Evolutionary conservation across 2,329 filamentous ascomycete species (phyloP), one percentile per base, ranked within the genome.

Genomic region (Cercospora sp.): DNA sequence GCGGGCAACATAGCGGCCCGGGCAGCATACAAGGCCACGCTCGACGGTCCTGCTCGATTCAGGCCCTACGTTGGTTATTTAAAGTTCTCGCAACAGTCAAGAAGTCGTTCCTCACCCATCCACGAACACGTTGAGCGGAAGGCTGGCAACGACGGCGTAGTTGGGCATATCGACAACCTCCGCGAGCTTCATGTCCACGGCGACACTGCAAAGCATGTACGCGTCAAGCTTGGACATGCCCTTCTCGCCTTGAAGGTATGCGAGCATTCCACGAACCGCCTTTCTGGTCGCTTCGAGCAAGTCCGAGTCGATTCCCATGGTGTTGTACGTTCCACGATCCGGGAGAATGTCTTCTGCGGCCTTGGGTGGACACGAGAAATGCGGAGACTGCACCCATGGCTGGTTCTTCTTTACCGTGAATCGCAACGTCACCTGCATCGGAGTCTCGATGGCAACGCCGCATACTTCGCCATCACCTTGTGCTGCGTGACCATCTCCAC

Each of bases 91-190:
- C 13, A n/a, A 1, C 16, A n/a, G 8, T 5, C 37, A 60, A 28
- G 18, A 9, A 3, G 24, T 13, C 6, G 0, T 3, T 21, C n/a
- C 9, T 28, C 32, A 40, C 16, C 49, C 49, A 12, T 66, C 55
- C 18, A 66, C 66, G 21, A 72, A 72, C 18, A 71, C 65, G 26
- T 71, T 71, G 28, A 72, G 43, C 10, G 71, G 71, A 9, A 71
- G 24, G 21, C 67, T 71, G 18, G 71, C 70, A 1, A 66, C 61
- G 6, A 72, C 60, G 40, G 70, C 70, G 63, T 70, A 69, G 26
- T 72, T 72, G 16, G 71, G 71, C 71, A 72, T 71, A 45, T 72
- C 71, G 8, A 72, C 71, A 8, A 72, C 66, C 58, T 71, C 71
- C 2, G 67, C 69, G 12, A 71, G 66, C 37, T 61, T 69, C 57